Conservation (phyloP, 768 basidiomycete genomes). For the Gloeostereum incarnatum region DNA sequence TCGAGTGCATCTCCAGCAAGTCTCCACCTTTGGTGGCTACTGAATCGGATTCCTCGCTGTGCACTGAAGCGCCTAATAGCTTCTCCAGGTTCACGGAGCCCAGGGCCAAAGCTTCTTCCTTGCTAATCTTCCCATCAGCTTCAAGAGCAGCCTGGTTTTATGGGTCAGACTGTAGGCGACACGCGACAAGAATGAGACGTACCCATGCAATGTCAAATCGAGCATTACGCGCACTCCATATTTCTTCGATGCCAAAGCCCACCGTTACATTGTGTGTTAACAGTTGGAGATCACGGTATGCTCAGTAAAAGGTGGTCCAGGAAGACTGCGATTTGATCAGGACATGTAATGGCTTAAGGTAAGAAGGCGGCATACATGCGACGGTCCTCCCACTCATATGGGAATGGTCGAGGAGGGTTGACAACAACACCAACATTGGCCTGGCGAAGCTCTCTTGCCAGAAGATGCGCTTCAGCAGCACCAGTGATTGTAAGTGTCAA, state of each 20-base stretch:
- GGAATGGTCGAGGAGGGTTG: conserved; percentile 59
- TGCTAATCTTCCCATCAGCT: conserved; percentile 26
- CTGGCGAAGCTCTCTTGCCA: conserved; percentile 58
- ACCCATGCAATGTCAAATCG: conserved; percentile 83
- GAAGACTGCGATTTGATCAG: conserved; percentile 28
- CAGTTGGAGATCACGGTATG: conserved; percentile 47
- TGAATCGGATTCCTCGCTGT: conserved; percentile 35
- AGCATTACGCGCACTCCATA: conserved; percentile 68
- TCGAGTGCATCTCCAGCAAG: conserved; percentile 32
- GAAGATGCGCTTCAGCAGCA: conserved; percentile 55
- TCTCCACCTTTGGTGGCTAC: conserved; percentile 51
- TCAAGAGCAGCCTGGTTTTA: conserved; percentile 32
- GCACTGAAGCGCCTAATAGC: conserved; percentile 24
- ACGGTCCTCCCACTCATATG: conserved; percentile 58
- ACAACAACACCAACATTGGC: conserved; percentile 38
- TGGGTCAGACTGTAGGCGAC: conserved; percentile 1
- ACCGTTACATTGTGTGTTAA: conserved; percentile 63
- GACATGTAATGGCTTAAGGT: neutral
- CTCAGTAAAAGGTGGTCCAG: conserved; percentile 65
- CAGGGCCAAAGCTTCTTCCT: conserved; percentile 33
- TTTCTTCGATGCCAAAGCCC: conserved; percentile 52
- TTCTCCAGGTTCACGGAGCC: conserved; percentile 37
- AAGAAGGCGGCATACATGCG: conserved; percentile 40
- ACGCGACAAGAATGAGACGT: conserved; percentile 14
- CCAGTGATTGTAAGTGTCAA: conserved; percentile 58